phyloP scores from a whole-genome alignment of 306 rosid genomes.

The Pueraria montana region DNA sequence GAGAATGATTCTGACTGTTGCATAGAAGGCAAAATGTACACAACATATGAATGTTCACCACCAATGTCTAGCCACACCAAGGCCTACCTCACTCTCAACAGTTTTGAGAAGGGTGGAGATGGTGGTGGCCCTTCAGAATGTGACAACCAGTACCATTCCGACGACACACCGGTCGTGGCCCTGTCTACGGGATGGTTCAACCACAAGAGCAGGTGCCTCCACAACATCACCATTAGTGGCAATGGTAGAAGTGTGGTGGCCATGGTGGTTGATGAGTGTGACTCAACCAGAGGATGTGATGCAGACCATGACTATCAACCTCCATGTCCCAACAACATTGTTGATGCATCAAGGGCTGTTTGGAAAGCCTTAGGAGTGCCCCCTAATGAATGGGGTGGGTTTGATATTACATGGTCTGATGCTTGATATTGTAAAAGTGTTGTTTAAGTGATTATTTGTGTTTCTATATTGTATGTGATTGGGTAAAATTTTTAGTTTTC shows the following conservation, averaged over 20 bases:
- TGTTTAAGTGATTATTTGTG: neutral
- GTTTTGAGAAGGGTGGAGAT: conserved; percentile 60
- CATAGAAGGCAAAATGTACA: conserved; percentile 44
- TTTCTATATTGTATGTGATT: neutral
- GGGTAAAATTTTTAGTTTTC: neutral
- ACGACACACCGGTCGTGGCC: conserved; percentile 49
- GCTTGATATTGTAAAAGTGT: neutral
- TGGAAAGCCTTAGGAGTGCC: conserved; percentile 54
- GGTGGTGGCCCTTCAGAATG: conserved; percentile 61
- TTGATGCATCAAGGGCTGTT: conserved; percentile 57
- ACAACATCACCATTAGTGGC: conserved; percentile 50
- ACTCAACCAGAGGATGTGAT: conserved; percentile 64
- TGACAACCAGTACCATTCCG: conserved; percentile 53
- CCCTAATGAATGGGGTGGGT: conserved; percentile 22
- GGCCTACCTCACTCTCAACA: conserved; percentile 57
- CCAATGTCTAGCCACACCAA: conserved; percentile 38
- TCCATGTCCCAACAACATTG: conserved; percentile 59
- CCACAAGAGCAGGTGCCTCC: conserved; percentile 49
- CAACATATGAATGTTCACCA: conserved; percentile 58
- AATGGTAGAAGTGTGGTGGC: conserved; percentile 60
- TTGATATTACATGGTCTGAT: conserved; percentile 48
- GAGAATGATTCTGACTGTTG: conserved; percentile 61
- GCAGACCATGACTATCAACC: conserved; percentile 56
- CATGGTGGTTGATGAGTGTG: conserved; percentile 66
- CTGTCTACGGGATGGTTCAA: conserved; percentile 62